Percentiles rank a stretch among this genome's conserved stretches.
Evolutionary conservation across 1,284 basidiomycete species (phyloP).

Genomic region (Malassezia dermatis): DNA sequence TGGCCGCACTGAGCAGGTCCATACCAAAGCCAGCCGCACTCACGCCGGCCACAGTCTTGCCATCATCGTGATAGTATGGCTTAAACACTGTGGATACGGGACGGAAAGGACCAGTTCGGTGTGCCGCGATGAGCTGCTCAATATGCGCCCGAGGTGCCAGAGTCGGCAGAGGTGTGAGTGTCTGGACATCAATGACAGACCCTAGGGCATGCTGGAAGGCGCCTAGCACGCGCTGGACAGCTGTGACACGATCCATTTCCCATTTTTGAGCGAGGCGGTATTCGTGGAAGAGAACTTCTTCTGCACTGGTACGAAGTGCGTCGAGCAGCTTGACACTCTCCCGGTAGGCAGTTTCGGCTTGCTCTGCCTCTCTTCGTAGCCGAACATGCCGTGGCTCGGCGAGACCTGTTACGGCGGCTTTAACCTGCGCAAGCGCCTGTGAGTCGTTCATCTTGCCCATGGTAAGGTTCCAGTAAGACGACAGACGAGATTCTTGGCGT

Average conservation of each 20-base stretch:
- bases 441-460: slow-evolving; percentile 26
- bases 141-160: slow-evolving; percentile 14
- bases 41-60: slow-evolving; percentile 22
- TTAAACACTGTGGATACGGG: slow-evolving; percentile 36
- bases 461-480: slow-evolving; percentile 30
- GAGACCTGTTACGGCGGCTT: slow-evolving; percentile 34
- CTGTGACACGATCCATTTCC: slow-evolving; percentile 36
- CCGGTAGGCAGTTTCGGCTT: slow-evolving; percentile 33
- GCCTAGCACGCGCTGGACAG: slow-evolving; percentile 32
- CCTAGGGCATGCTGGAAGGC: slow-evolving; percentile 20
- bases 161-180: not conserved
- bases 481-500: slow-evolving; percentile 18
- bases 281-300: slow-evolving; percentile 39
- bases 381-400: slow-evolving; percentile 34
- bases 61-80: slow-evolving; percentile 45
- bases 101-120: slow-evolving; percentile 36
- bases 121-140: slow-evolving; percentile 25
- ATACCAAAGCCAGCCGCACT: slow-evolving; percentile 38
- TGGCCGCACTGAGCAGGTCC: slow-evolving; percentile 27
- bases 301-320: slow-evolving; percentile 28
- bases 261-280: slow-evolving; percentile 32
- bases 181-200: not conserved
- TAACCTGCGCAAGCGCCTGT: slow-evolving; percentile 24
- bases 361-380: slow-evolving; percentile 37
- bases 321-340: slow-evolving; percentile 34